Base-by-base conservation (phyloP, 1,284 basidiomycete genomes). In the Puccinia sorghi region DNA sequence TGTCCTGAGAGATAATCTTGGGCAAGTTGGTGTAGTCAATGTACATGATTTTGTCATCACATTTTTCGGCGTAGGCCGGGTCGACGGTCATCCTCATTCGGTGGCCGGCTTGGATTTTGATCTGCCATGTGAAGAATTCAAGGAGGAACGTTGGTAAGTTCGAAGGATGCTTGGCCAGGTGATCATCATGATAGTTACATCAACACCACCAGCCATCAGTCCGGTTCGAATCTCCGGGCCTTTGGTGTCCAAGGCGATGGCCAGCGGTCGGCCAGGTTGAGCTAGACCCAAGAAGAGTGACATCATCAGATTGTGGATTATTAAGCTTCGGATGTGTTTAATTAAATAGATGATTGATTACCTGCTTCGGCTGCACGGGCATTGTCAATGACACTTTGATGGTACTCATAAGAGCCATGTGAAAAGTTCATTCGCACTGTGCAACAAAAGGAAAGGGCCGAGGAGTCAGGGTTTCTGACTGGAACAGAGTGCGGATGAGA, bases 221-320 rank as follows among this genome's bases (percentile, higher is more conserved):
- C 97, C 97, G 64, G 97, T 99, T 83, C 97, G 91, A 87, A 99
- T 99, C 87, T 99, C 97, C 54, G 97, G 97, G 74, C 97, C 97
- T 92, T 99, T 99, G 92, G 97, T 99, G 87, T 99, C 97, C 75
- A 99, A 88, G 83, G 97, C 97, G 84, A 99, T 98, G 75, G 97
- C 97, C 70, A 99, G 89, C 32, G 97, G 95, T 77, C 97, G 93
- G 75, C 93, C 93, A 13, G 82, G 82, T 32, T 81, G 80, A 72
- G 81, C 81, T 73, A 27, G n/a, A 67, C 4, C 17, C 3, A 6
- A 37, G 64, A 27, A n/a, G n/a, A n/a, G n/a, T n/a, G n/a, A n/a
- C n/a, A n/a, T n/a, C n/a, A n/a, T n/a, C n/a, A n/a, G n/a, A n/a
- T n/a, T n/a, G n/a, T n/a, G n/a, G n/a, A n/a, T n/a, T n/a, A n/a